These are phyloP conservation scores for Elsinoe fawcettii DNA, from an alignment of 2,329 filamentous ascomycete species.

Conservation along the genomic window DNA sequence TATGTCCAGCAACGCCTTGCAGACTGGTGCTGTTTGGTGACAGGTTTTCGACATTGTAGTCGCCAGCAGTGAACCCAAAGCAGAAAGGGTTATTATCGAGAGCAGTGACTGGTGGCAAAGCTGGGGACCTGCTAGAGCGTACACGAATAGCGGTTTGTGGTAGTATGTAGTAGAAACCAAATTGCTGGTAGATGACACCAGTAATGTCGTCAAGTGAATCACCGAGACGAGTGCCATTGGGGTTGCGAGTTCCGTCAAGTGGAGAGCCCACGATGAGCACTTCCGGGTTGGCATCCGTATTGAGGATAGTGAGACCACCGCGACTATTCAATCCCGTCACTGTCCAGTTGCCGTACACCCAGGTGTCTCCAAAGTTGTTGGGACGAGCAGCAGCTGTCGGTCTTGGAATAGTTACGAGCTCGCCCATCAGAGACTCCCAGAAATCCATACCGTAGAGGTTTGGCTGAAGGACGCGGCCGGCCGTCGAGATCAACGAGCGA, in stretches of 20 bases:
- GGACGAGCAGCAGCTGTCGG: constrained; percentile 53
- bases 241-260: constrained; percentile 57
- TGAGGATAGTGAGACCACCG: constrained; percentile 56
- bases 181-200: constrained; percentile 58
- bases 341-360: constrained; percentile 59
- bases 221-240: constrained; percentile 53
- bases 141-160: constrained; percentile 52
- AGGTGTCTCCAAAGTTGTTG: constrained; percentile 60
- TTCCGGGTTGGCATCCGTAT: constrained; percentile 61
- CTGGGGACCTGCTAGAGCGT: constrained; percentile 37
- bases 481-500: constrained; percentile 47
- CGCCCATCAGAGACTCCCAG: constrained; percentile 62
- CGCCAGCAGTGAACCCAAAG: constrained; percentile 53
- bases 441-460: constrained; percentile 61
- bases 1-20: constrained; percentile 53
- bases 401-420: constrained; percentile 56
- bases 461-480: constrained; percentile 56
- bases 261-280: constrained; percentile 57
- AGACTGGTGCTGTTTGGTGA: constrained; percentile 49
- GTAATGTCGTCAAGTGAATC: constrained; percentile 59
- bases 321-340: constrained; percentile 55
- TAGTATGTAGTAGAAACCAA: constrained; percentile 62
- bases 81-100: constrained; percentile 52
- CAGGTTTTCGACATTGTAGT: constrained; percentile 66
- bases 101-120: constrained; percentile 43